Evolutionary conservation across 2,329 filamentous ascomycete species (phyloP), one percentile per base, ranked within the genome.

Genomic region (Sporothrix curviconia): DNA sequence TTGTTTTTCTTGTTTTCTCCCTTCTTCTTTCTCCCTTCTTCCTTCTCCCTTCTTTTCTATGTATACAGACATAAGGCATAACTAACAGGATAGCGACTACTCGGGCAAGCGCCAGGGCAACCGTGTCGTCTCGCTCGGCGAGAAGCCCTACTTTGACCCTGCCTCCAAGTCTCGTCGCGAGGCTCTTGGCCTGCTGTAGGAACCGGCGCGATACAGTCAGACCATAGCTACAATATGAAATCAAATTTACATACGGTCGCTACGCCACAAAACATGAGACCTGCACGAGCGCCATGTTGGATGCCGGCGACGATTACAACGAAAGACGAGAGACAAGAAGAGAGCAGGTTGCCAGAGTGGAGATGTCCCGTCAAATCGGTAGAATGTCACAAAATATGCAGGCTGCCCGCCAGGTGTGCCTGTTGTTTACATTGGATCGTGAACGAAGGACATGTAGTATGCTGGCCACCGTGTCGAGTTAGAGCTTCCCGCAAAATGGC

Each of bases 111-210:
- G 67, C n/a, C 62, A 66, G 56, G 66, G 66, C 30, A 67, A 68
- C 58, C 65, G 67, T 6, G 67, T 67, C 8, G 67, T 69, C 3
- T 66, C 64, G 17, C 57, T 68, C 12, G 67, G 66, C 11, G 67
- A 68, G 63, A 67, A 65, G 60, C 66, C 67, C 7, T 68, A 63
- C 60, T 68, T 63, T 24, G 64, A 67, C 55, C 64, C 66, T 15
- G 58, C 58, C 40, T 66, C 64, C 40, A 59, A 61, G 53, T 68
- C 66, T 8, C 63, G 66, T 11, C 64, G 66, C 12, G 64, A 68
- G 59, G 66, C 65, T 15, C 62, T 67, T 15, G 62, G 61, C 19
- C 37, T 47, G 42, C 6, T 24, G 14, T 28, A 55, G n/a, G n/a
- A n/a, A n/a, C n/a, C n/a, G n/a, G n/a, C n/a, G n/a, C n/a, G n/a